Evolutionary conservation across 495 filamentous ascomycete species (phyloP), one percentile per base, ranked within the genome.

Genomic region (Collariella sp.): DNA sequence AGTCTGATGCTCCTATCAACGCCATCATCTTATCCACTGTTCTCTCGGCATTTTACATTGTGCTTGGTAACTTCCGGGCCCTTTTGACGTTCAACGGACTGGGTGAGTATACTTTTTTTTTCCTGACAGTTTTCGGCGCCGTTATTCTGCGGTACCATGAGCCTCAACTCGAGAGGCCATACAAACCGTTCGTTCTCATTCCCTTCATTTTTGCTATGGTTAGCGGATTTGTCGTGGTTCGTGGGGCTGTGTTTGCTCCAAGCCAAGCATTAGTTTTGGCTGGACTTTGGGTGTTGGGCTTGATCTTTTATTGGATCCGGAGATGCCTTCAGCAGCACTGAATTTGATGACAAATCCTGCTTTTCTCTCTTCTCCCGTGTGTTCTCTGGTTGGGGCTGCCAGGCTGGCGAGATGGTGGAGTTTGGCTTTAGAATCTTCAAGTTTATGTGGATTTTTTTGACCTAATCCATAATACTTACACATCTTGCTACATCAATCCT

Each of bases 21-120:
- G 76, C 79, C 4, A 66, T 81, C 34, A 56, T 77, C 15, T 68
- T 81, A 1, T 72, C 72, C 7, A 66, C 70, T 0, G 48, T 72
- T 16, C 70, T 81, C 10, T 71, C 78, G 2, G 60, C 72, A 0
- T 34, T 79, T 7, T 83, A 81, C 58, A 80, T 81, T 34, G 62
- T 80, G 16, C 60, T 81, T 3, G 79, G 79, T 2, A 81, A 68
- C 57, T 81, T 83, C 68, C 72, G 77, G 5, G 71, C 73, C 1
- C 67, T 83, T 2, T 59, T 83, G 7, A 81, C 77, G 3, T 78
- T 81, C 61, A 79, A 78, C 55, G 79, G 79, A 0, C 62, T 82
- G 3, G 76, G 72, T 11, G 79, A 81, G 59, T 81, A 78, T 54
- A 68, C 73, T 0, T 80, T 83, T 63, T 83, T 81, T 68, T 79